These are phyloP conservation scores for Serpula lacrymans DNA, from an alignment of 768 basidiomycete genomes.

Conservation along the genomic window DNA sequence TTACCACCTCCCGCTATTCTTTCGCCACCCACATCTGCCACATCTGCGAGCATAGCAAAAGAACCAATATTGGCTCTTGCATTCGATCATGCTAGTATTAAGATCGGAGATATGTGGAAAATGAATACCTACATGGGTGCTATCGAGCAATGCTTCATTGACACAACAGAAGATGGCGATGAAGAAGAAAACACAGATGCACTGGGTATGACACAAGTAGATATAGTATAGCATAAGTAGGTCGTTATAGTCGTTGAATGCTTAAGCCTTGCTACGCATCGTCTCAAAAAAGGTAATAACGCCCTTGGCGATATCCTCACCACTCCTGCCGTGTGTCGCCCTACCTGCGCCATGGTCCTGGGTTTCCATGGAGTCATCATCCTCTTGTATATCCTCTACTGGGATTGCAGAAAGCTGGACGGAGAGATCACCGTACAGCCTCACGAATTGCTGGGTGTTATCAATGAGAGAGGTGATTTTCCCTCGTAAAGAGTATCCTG, in stretches of 20 bases:
- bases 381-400: slow-evolving; percentile 8
- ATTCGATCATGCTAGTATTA: slow-evolving; percentile 74
- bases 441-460: slow-evolving; percentile 38
- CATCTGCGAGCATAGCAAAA: slow-evolving; percentile 9
- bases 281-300: slow-evolving; percentile 54
- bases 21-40: slow-evolving; percentile 8
- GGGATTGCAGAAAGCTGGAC: slow-evolving; percentile 17
- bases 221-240: slow-evolving; percentile 14
- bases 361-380: background rate
- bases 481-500: slow-evolving; percentile 26
- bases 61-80: slow-evolving; percentile 66
- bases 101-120: slow-evolving; percentile 83
- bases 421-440: slow-evolving; percentile 36
- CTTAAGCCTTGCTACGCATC: slow-evolving; percentile 21
- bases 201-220: slow-evolving; percentile 10
- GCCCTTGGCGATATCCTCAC: slow-evolving; percentile 41
- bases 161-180: slow-evolving; percentile 48
- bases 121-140: slow-evolving; percentile 72
- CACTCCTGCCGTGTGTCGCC: slow-evolving; percentile 26
- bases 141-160: slow-evolving; percentile 59
- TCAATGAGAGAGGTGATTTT: slow-evolving; percentile 32
- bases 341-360: slow-evolving; percentile 3
- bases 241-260: slow-evolving; percentile 17
- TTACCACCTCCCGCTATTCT: slow-evolving; percentile 55
- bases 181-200: slow-evolving; percentile 21